Evolutionary conservation across 345 rosid species (phyloP), one percentile per base, ranked within the genome.

Genomic region (Populus tremula): DNA sequence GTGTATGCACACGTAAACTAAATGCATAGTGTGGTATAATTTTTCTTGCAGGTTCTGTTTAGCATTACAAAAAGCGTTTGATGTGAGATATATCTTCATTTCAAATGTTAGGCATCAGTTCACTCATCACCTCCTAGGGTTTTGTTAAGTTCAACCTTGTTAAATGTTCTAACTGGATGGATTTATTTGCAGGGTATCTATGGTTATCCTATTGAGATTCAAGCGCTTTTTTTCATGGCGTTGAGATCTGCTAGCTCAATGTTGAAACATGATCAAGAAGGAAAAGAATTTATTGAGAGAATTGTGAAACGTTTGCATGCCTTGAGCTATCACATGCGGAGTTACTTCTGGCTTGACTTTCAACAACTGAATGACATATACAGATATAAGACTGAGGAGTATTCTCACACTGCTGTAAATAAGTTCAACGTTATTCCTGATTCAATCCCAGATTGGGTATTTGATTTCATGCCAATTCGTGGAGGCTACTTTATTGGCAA

Each of bases 221-320:
- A 92, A 86, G 92, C 97, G 38, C 95, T 92, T 29, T 92, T 92
- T 78, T 89, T 88, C 78, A 89, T 92, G 97, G 91, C 97, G 25
- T 84, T 92, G 77, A 80, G 91, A 71, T 80, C 79, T 62, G 92
- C 97, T 66, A 82, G 81, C 73, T 78, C 90, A 17, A 82, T 92
- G 90, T 86, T 91, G 54, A 91, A 89, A 78, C 91, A 89, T 23
- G 97, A 91, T 38, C 63, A 85, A 2, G 82, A 82, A 78, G 82
- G 82, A 35, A 83, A 83, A 75, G 82, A 83, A 65, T 83, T 50
- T 43, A 73, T 79, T 47, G 83, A 83, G 78, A 72, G 76, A 61
- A 83, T 83, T 41, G 78, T 76, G 75, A 83, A 79, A 67, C 82
- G 86, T 36, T 68, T 83, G 69, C 80, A 79, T 67, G 86, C 86